Evolutionary conservation across 2,329 filamentous ascomycete genomes (phyloP).

Genomic region (Cordyceps tenuipes): DNA sequence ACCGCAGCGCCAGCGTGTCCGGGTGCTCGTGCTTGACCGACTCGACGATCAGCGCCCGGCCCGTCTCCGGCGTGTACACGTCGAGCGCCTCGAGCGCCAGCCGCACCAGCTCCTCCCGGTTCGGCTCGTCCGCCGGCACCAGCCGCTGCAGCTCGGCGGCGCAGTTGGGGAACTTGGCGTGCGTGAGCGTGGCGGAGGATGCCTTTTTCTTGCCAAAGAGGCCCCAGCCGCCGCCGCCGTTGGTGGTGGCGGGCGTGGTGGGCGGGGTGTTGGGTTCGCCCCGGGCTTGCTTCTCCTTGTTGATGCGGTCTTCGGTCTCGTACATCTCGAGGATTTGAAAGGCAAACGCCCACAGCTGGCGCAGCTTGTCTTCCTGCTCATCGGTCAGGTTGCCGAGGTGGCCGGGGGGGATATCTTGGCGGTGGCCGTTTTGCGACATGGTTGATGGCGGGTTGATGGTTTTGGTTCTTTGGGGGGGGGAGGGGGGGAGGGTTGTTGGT

Average conservation of each 20-base stretch:
- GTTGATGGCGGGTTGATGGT: neutral
- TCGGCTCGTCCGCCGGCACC: slow-evolving; percentile 48
- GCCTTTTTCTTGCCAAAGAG: slow-evolving; percentile 31
- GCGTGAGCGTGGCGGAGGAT: slow-evolving; percentile 43
- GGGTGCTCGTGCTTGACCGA: slow-evolving; percentile 90
- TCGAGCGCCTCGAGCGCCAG: slow-evolving; percentile 70
- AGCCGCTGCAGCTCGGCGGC: slow-evolving; percentile 28
- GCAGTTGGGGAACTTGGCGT: slow-evolving; percentile 35
- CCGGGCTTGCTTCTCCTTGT: slow-evolving; percentile 18
- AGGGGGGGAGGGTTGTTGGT: neutral
- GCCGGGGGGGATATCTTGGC: neutral
- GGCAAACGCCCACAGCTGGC: slow-evolving; percentile 68
- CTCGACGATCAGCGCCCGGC: slow-evolving; percentile 70
- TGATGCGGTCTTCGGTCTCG: slow-evolving; percentile 13
- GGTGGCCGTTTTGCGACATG: slow-evolving; percentile 4
- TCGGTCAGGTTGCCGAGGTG: slow-evolving; percentile 63
- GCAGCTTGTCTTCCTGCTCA: slow-evolving; percentile 74
- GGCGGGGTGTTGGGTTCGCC: slow-evolving; percentile 19
- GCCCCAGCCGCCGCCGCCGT: slow-evolving; percentile 4
- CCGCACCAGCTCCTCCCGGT: slow-evolving; percentile 81
- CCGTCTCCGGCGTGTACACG: slow-evolving; percentile 61
- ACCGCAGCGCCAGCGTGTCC: slow-evolving; percentile 68
- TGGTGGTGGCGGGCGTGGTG: neutral
- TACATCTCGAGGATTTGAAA: slow-evolving; percentile 62
- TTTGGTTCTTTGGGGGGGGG: too few species aligned